Base-by-base conservation (phyloP, 345 rosid species). In the Populus euphratica region DNA sequence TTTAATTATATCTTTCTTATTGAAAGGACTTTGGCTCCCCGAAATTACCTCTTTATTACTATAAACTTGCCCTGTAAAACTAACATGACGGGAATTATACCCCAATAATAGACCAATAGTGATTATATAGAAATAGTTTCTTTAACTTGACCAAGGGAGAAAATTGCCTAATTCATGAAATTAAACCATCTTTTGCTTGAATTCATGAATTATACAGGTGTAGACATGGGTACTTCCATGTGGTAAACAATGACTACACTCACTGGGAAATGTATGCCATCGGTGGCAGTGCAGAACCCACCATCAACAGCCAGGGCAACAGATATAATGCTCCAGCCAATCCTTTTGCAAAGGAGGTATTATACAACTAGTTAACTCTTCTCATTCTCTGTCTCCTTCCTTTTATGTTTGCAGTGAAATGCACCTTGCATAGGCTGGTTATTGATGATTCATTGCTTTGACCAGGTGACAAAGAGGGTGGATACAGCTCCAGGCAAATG, bases 261-360 rank as follows among this genome's bases (percentile, higher is more conserved):
- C 98, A 94, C 83, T 94, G 98, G 98, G 96, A 91, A 79, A 94
- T 94, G 98, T 94, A 94, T 69, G 98, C 98, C 73, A 94, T 94
- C 77, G 98, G 98, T 76, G 98, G 98, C 78, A 92, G 98, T 81
- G 98, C 97, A 61, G 76, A 77, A 21, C 97, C 98, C 73, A 94
- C 98, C 78, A 94, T 92, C 80, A 94, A 92, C 90, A 94, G 98
- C 79, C 98, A 94, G 87, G 98, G 94, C 41, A 94, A 94, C 86
- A 83, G 98, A 87, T 94, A 92, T 41, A 85, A 87, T 74, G 98
- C 98, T 82, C 97, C 98, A 2, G 49, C 14, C 61, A 86, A 92
- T 85, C 87, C 88, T 49, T 91, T 91, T 18, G 97, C 97, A 54
- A 94, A 94, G 81, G 98, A 92, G 96, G 98, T 91, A 84, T 36